Evolutionary conservation across 1,284 basidiomycete species (phyloP).

Genomic region (Sparassis latifolia): DNA sequence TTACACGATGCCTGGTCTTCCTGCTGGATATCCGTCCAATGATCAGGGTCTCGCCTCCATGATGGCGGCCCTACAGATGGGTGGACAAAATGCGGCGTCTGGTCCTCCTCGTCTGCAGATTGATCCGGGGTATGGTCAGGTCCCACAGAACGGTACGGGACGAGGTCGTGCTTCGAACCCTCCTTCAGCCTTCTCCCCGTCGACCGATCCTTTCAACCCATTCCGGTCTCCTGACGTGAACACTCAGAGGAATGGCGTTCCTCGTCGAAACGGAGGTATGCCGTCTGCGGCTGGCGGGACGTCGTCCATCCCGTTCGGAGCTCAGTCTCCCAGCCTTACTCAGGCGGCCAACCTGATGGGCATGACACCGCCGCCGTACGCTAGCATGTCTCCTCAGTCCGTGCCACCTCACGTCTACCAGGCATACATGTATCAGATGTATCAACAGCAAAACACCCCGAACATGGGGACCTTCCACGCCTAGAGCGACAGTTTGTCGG

Average conservation of each 20-base stretch:
- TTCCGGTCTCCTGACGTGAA: slow-evolving; percentile 61
- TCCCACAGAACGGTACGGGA: slow-evolving; percentile 22
- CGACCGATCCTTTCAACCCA: slow-evolving; percentile 69
- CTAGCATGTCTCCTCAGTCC: slow-evolving; percentile 50
- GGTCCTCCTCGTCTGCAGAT: slow-evolving; percentile 70
- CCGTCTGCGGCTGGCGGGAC: slow-evolving; percentile 30
- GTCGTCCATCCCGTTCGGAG: slow-evolving; percentile 45
- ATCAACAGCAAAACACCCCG: slow-evolving; percentile 63
- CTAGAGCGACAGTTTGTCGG: slow-evolving; percentile 33
- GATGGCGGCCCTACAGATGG: slow-evolving; percentile 86
- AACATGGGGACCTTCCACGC: slow-evolving; percentile 73
- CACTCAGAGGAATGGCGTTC: slow-evolving; percentile 37
- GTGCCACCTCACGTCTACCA: slow-evolving; percentile 71
- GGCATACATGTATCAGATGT: slow-evolving; percentile 76
- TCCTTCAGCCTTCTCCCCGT: slow-evolving; percentile 51
- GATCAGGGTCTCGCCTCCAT: slow-evolving; percentile 80
- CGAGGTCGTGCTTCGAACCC: slow-evolving; percentile 46
- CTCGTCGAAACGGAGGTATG: slow-evolving; percentile 47
- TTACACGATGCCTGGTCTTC: slow-evolving; percentile 65
- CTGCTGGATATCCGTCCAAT: slow-evolving; percentile 71
- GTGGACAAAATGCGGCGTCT: slow-evolving; percentile 74
- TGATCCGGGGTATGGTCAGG: slow-evolving; percentile 48
- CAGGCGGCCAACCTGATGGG: slow-evolving; percentile 51
- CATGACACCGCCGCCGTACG: slow-evolving; percentile 61
- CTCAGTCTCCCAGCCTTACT: slow-evolving; percentile 52